Evolutionary conservation across 768 basidiomycete species (phyloP).

Genomic region (Chalciporus piperatus): DNA sequence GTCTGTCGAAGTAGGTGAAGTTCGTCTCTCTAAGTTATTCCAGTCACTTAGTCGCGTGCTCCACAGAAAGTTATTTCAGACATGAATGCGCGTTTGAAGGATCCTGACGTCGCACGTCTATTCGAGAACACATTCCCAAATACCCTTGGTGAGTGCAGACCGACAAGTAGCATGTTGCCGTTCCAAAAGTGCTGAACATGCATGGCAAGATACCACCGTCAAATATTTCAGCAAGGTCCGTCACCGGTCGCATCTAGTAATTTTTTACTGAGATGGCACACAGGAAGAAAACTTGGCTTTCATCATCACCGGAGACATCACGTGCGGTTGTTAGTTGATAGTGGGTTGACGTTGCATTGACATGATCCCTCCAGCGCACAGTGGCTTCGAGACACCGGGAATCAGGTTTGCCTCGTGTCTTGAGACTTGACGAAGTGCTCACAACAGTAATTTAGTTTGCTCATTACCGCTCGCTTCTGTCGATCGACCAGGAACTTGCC

Average conservation of each 20-base stretch:
- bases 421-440: neutral
- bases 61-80: conserved; percentile 67
- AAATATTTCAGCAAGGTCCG: conserved; percentile 65
- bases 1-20: conserved; percentile 58
- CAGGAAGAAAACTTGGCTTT: conserved; percentile 72
- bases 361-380: conserved; percentile 52
- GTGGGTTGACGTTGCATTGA: conserved; percentile 5
- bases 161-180: neutral
- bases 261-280: conserved; percentile 4
- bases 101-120: conserved; percentile 72
- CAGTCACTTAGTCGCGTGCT: neutral
- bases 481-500: conserved; percentile 55
- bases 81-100: conserved; percentile 68
- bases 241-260: neutral
- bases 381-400: conserved; percentile 81
- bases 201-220: conserved; percentile 65
- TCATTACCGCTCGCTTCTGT: conserved; percentile 60
- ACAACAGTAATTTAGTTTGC: conserved; percentile 49
- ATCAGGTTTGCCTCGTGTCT: conserved; percentile 49
- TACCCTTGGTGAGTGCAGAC: conserved; percentile 56
- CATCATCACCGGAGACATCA: conserved; percentile 80
- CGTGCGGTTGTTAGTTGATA: conserved; percentile 44
- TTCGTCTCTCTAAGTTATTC: neutral
- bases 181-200: neutral
- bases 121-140: conserved; percentile 86